Evolutionary conservation across 257 asterid genomes (phyloP).

Genomic region (Scutellaria galericulata): DNA sequence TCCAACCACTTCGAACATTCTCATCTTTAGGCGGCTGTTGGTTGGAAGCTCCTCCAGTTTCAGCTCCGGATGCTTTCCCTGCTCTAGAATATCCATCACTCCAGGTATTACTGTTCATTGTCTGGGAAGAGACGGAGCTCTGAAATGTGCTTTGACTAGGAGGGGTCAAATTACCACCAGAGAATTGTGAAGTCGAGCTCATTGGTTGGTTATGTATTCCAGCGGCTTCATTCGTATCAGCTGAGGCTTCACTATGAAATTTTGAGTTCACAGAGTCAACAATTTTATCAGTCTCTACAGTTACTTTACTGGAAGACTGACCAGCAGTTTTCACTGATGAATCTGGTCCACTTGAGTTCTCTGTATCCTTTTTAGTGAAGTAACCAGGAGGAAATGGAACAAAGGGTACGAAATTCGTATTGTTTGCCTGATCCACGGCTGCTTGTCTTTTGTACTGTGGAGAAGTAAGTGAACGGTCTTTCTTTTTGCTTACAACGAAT

Average conservation of each 20-base stretch:
- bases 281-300: slow-evolving; percentile 29
- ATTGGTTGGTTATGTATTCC: slow-evolving; percentile 20
- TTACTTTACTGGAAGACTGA: slow-evolving; percentile 38
- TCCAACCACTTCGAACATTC: slow-evolving; percentile 49
- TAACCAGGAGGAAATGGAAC: slow-evolving; percentile 98
- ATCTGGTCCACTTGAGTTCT: slow-evolving; percentile 39
- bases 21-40: slow-evolving; percentile 37
- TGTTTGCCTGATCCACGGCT: slow-evolving; percentile 68
- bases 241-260: slow-evolving; percentile 11
- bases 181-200: slow-evolving; percentile 29
- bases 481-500: slow-evolving; percentile 72
- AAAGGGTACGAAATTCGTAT: slow-evolving; percentile 70
- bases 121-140: slow-evolving; percentile 28
- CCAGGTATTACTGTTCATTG: slow-evolving; percentile 16
- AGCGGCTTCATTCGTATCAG: background rate
- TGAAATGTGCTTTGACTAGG: slow-evolving; percentile 31
- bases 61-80: slow-evolving; percentile 21
- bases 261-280: slow-evolving; percentile 35
- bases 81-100: slow-evolving; percentile 30
- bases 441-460: slow-evolving; percentile 74
- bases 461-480: slow-evolving; percentile 77
- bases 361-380: slow-evolving; percentile 63
- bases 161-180: slow-evolving; percentile 29
- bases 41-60: no score
- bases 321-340: slow-evolving; percentile 34